Conservation (phyloP, 2,329 filamentous ascomycete genomes). For the Venturia oleaginea region DNA sequence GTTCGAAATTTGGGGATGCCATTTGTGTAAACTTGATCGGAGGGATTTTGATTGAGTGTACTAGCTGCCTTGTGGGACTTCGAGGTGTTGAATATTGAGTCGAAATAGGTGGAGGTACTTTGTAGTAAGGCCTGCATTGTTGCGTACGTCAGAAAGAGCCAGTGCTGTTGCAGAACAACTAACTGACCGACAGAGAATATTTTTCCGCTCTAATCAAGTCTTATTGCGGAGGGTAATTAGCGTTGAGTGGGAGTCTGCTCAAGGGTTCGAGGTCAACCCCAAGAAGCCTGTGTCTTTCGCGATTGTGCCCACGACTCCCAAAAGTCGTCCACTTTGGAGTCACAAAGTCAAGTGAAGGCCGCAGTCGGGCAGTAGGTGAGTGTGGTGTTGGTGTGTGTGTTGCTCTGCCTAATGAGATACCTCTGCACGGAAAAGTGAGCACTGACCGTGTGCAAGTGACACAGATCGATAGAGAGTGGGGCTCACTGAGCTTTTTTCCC, state of each 20-base stretch:
- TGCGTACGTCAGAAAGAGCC: neutral
- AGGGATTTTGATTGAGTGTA: neutral
- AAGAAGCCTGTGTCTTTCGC: neutral
- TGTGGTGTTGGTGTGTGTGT: neutral
- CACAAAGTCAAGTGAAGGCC: neutral
- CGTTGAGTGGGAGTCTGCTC: neutral
- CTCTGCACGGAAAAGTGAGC: neutral
- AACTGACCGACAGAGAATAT: neutral
- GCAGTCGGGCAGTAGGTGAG: neutral
- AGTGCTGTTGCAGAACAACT: neutral
- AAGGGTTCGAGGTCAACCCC: neutral
- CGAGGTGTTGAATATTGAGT: neutral
- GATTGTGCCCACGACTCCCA: neutral
- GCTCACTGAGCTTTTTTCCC: neutral
- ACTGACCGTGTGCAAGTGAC: neutral
- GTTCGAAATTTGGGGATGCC: neutral
- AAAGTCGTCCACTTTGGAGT: neutral
- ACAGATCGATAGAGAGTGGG: neutral
- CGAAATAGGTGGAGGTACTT: neutral
- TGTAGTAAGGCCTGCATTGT: neutral
- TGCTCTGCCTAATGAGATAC: neutral
- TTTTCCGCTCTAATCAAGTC: neutral
- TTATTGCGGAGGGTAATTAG: neutral
- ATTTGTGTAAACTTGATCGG: neutral
- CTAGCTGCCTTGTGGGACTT: neutral